phyloP scores from a whole-genome alignment of 139 green algal species.

The Limnomonas spitsbergensis region DNA sequence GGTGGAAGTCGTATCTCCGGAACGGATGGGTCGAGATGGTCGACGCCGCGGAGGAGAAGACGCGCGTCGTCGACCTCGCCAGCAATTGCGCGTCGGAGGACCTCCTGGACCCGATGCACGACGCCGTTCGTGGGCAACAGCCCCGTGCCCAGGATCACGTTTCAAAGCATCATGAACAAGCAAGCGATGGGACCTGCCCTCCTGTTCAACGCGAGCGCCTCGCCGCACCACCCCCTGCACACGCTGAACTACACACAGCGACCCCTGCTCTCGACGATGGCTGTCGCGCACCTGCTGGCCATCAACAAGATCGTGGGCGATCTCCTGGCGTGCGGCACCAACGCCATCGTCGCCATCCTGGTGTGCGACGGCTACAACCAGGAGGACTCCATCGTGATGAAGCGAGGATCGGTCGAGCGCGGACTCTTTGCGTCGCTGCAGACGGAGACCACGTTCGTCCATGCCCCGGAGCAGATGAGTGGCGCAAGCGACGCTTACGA shows the following conservation, averaged over 20 bases:
- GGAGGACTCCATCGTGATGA: constrained; percentile 68
- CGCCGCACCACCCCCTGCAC: constrained; percentile 44
- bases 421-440: constrained; percentile 53
- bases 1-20: constrained; percentile 47
- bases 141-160: constrained; percentile 56
- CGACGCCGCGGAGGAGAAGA: constrained; percentile 36
- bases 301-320: background rate
- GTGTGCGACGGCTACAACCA: constrained; percentile 54
- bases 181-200: constrained; percentile 60
- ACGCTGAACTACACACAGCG: constrained; percentile 39
- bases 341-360: background rate
- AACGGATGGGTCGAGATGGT: constrained; percentile 59
- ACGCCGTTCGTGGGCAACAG: constrained; percentile 74
- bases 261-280: constrained; percentile 36
- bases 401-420: constrained; percentile 51
- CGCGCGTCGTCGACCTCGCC: background rate
- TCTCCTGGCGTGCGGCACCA: background rate
- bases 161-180: constrained; percentile 55
- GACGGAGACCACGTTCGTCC: too few relatives aligned
- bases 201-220: constrained; percentile 45
- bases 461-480: too few relatives aligned
- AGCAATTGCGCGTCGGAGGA: constrained; percentile 12
- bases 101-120: constrained; percentile 49
- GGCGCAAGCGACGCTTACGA: too few relatives aligned
- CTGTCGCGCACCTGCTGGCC: background rate